Evolutionary conservation across 1,284 basidiomycete genomes (phyloP).

Genomic region (Papiliotrema fonsecae): DNA sequence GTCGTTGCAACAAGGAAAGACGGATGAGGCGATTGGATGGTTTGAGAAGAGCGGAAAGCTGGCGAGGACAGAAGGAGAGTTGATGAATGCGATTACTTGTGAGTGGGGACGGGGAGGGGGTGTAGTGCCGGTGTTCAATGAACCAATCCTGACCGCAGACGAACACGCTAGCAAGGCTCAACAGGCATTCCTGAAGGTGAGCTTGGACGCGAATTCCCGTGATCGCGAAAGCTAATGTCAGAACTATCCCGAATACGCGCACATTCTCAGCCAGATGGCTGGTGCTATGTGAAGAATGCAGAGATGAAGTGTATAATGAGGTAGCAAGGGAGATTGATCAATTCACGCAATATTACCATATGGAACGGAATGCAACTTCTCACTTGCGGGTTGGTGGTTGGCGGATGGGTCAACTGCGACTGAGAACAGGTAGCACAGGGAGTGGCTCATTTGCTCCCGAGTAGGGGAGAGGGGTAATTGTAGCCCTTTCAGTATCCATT

Average conservation of each 20-base stretch:
- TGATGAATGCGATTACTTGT: conserved; percentile 83
- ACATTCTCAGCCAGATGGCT: conserved; percentile 48
- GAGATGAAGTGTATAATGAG: not conserved
- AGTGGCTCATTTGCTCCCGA: too few relatives aligned
- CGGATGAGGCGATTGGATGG: conserved; percentile 79
- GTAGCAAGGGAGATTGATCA: too few relatives aligned
- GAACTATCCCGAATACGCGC: conserved; percentile 74
- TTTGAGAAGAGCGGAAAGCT: conserved; percentile 81
- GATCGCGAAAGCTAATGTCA: not conserved
- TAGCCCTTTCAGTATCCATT: too few relatives aligned
- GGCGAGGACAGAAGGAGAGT: conserved; percentile 85
- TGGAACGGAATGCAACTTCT: too few relatives aligned
- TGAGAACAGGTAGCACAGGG: too few relatives aligned
- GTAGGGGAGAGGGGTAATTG: too few relatives aligned
- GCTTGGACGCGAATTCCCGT: too few relatives aligned
- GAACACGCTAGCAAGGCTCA: conserved; percentile 72
- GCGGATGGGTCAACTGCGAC: too few relatives aligned
- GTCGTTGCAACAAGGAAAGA: conserved; percentile 83
- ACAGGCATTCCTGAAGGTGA: conserved; percentile 63
- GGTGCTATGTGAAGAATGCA: conserved; percentile 18
- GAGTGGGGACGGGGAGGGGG: conserved; percentile 52
- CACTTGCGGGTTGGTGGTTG: too few relatives aligned
- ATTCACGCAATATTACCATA: too few relatives aligned
- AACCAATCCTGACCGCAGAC: too few relatives aligned
- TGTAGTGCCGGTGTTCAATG: not conserved